Evolutionary conservation across 2,329 filamentous ascomycete species (phyloP).

Genomic region (Fusarium continuum): DNA sequence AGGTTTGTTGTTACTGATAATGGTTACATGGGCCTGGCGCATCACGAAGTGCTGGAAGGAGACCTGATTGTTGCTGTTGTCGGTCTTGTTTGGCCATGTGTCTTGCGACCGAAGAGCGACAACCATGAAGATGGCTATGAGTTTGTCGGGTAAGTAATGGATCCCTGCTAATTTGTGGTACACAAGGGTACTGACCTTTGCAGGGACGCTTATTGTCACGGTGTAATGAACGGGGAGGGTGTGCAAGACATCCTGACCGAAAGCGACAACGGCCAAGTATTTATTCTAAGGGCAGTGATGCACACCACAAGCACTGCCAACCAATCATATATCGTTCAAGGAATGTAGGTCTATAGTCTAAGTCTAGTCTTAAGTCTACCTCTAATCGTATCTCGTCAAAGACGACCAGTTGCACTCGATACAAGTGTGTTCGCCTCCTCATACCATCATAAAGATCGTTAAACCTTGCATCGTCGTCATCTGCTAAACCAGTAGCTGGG

Average conservation of each 20-base stretch:
- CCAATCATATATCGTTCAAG: not conserved
- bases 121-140: not conserved
- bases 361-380: slow-evolving; percentile 17
- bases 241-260: not conserved
- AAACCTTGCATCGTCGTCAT: slow-evolving; percentile 19
- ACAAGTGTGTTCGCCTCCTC: not conserved
- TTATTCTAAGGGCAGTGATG: not conserved
- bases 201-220: slow-evolving; percentile 35
- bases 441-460: slow-evolving; percentile 18
- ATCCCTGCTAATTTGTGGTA: not conserved
- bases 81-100: slow-evolving; percentile 16
- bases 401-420: not conserved
- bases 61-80: slow-evolving; percentile 24
- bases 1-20: slow-evolving; percentile 22
- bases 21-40: slow-evolving; percentile 32
- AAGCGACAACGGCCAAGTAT: not conserved
- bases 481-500: slow-evolving; percentile 6
- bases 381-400: slow-evolving; percentile 8
- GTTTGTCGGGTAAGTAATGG: slow-evolving; percentile 37
- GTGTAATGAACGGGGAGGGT: slow-evolving; percentile 30
- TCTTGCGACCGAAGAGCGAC: slow-evolving; percentile 15
- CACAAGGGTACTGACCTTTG: not conserved
- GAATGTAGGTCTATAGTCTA: slow-evolving; percentile 31
- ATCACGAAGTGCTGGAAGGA: slow-evolving; percentile 20
- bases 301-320: not conserved